Base-by-base conservation (phyloP, 805 yeast genomes). In the Pichia manshurica region DNA sequence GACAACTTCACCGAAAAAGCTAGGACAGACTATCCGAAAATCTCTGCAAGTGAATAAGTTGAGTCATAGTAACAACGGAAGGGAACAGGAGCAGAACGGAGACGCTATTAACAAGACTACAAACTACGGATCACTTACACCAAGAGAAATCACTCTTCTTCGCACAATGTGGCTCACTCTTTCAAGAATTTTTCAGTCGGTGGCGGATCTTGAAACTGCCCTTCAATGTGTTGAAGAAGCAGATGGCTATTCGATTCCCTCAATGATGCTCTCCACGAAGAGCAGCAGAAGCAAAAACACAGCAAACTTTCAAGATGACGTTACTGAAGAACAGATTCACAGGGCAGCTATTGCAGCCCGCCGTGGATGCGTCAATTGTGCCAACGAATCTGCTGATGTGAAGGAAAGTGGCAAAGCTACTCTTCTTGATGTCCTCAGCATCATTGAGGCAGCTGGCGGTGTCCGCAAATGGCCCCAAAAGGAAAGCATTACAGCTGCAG, bases 91-190 rank as follows among this genome's bases (percentile, higher is more conserved):
- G 7, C 23, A 25, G 28, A 21, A 22, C 3, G 21, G 20, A 3
- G 3, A 34, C 23, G 23, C 9, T 17, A 22, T 32, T 19, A 9
- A 32, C 10, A 19, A 19, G 10, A 15, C 31, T 23, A 19, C 42
- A 12, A 23, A 39, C 5, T 23, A 22, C 22, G 44, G 37, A 13
- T 41, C 44, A 4, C 16, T 41, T 5, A 41, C 44, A 5, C 37
- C 37, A 10, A 29, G 39, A 10, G 78, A 72, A 38, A 65, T 68
- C 40, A 61, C 56, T 21, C 57, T 79, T 9, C 59, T 81, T 40
- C 87, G 82, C 56, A 71, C 72, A 31, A 58, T 87, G 21, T 89
- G 96, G 96, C 61, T 89, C 43, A 78, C 88, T 77, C 73, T 87
- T 0, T 74, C 88, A 0, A 73, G 74, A 33, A 66, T 87, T 23